Evolutionary conservation across 768 basidiomycete genomes (phyloP), one percentile per base, ranked within the genome.

Genomic region (Fomitopsis serialis): DNA sequence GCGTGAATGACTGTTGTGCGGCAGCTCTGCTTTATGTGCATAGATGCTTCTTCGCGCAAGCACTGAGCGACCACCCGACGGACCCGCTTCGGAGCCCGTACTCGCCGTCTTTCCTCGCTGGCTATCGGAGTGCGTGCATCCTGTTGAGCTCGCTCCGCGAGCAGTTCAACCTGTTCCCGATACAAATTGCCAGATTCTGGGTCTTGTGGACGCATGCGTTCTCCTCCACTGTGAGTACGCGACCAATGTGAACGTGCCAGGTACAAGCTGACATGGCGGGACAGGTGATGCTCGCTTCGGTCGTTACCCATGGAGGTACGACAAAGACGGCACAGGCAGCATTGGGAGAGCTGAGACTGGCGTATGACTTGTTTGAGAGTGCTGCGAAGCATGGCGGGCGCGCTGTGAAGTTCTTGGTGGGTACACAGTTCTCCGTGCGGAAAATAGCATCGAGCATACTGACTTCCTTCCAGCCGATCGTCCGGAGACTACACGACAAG

Each of bases 261-360:
- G n/a, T n/a, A n/a, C n/a, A n/a, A n/a, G 25, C 19, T 45, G 17
- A 34, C 29, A 6, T 35, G n/a, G 13, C 25, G 12, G 12, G 34
- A 29, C 43, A 89, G 88, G 81, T 89, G 24, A 85, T 91, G 80
- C 64, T 90, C 37, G 80, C 85, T 11, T 85, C 88, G 9, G 80
- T 90, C n/a, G 85, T 87, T 1, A 89, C 84, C 12, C 83, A 84
- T 50, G 79, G 80, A 32, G 76, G 71, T 4, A 74, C 74, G 36
- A 85, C 81, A 1, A 88, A 85, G 63, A 82, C 86, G 19, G 87
- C 87, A 0, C 74, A 80, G 13, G 85, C 85, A 12, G 89, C 90
- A 1, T 63, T 91, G 54, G 61, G 80, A 13, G 86, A 90, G 64
- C 68, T 91, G 5, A 77, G 79, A 37, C 68, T 70, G 35, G 87